Evolutionary conservation across 805 yeast genomes (phyloP), one percentile per base, ranked within the genome.

Genomic region (Saccharomycopsis sp.): DNA sequence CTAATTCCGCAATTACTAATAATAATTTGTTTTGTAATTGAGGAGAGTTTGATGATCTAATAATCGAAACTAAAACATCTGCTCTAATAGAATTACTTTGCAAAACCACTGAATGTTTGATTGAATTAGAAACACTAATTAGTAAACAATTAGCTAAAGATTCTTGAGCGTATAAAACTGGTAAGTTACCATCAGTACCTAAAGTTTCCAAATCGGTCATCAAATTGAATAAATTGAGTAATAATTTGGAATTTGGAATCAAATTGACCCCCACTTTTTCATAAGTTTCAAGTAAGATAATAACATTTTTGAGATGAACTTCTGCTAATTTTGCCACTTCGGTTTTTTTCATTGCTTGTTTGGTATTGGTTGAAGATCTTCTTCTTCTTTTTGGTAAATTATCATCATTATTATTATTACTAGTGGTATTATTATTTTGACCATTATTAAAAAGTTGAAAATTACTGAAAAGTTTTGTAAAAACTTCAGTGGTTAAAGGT

Each of bases 1-100:
- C 97, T 50, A 92, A 64, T 36, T 86, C 80, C 2, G 96, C 82
- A 50, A 92, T 77, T 21, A 92, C 89, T 44, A 89, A 64, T 44
- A 92, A 64, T 37, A 89, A 62, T 50, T 87, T 74, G 62, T 92
- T 92, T 62, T 92, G 98, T 21, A 88, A 94, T 59, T 89, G 97
- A 2, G 96, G 97, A 21, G 95, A 84, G 33, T 76, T 72, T 1
- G 96, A 79, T 2, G 87, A 74, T 55, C 98, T 74, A 41, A 92
- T 88, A 15, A 95, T 82, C 34, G 89, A 80, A 21, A 92, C 96
- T 49, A 92, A 69, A 42, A 87, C 76, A 58, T 89, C 97, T 2
- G 95, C 89, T 58, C 97, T 72, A 31, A 88, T 67, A 6, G 82
- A 65, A 46, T 72, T 71, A 21, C 83, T 67, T 49, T 82, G 86